Evolutionary conservation across 2,329 filamentous ascomycete genomes (phyloP), one percentile per base, ranked within the genome.

Genomic region (Scortechinia acanthostroma): DNA sequence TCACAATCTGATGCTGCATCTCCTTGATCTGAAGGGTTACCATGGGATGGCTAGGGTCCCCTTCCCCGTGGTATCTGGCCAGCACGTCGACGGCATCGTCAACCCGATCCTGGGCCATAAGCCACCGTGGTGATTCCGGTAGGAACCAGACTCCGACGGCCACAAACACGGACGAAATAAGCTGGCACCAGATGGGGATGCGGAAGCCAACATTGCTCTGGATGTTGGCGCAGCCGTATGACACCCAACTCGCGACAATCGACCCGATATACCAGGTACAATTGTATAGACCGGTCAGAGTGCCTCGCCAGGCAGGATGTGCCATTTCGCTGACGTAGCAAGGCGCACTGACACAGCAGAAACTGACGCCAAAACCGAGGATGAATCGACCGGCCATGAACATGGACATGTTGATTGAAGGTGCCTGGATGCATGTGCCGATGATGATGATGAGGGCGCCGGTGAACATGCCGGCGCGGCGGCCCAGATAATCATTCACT

Each of bases 331-430:
- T n/a, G 10, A 85, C 69, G 4, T 85, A 68, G 43, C 85, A 66
- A 3, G 80, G 80, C 13, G 79, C 80, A 3, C 75, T 73, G 63
- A 82, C 76, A 52, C 84, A 80, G n/a, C 25, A 30, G 10, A 10
- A 30, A n/a, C n/a, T 30, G 25, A 30, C 25, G 10, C 25, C 25
- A 30, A 30, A 30, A 30, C 25, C 25, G 25, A 30, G 25, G 25
- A 30, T 10, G 25, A 30, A 30, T 30, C 25, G 25, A 30, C 25
- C 25, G n/a, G 25, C 25, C 10, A 30, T n/a, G n/a, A 30, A 30
- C 25, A 10, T 10, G n/a, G 25, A n/a, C 25, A 30, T n/a, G n/a
- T n/a, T n/a, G 25, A 10, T 10, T 30, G 25, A 30, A 30, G n/a
- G 25, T 10, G 25, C 25, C 25, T 10, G n/a, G 10, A 30, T n/a